phyloP scores from a whole-genome alignment of 2,329 filamentous ascomycete genomes.

The Trichoderma harzianum region DNA sequence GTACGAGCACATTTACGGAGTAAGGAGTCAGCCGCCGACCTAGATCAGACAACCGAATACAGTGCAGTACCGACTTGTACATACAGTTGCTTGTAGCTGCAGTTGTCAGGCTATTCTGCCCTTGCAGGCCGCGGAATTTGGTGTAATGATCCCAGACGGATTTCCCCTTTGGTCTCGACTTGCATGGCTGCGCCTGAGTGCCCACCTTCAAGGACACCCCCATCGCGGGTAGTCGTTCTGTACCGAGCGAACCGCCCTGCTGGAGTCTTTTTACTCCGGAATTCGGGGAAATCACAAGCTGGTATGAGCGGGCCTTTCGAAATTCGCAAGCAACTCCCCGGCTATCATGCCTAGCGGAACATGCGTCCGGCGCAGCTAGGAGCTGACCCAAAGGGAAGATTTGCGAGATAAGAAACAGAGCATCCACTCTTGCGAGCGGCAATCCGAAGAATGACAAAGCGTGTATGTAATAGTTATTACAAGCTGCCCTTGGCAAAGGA shows the following conservation, averaged over 20 bases:
- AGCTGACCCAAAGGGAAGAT: not conserved
- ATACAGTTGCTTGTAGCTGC: not conserved
- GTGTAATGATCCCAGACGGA: conserved; percentile 6
- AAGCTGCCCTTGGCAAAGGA: not conserved
- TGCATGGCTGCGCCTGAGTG: not conserved
- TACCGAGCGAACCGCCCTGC: conserved; percentile 11
- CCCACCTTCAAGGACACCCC: not conserved
- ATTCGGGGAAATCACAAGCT: conserved; percentile 11
- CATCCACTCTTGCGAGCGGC: not conserved
- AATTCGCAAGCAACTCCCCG: not conserved
- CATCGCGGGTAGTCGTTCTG: not conserved
- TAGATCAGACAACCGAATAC: not conserved
- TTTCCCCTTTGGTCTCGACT: conserved; percentile 15
- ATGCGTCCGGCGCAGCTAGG: not conserved
- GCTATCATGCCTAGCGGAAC: not conserved
- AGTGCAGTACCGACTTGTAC: not conserved
- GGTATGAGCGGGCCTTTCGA: not conserved
- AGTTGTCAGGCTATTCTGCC: not conserved
- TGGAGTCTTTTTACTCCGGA: conserved; percentile 9
- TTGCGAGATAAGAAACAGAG: not conserved
- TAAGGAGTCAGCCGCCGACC: not conserved
- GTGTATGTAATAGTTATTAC: not conserved
- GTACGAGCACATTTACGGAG: not conserved
- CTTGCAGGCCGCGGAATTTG: not conserved
- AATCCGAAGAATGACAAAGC: not conserved